Base-by-base conservation (phyloP, 768 basidiomycete species). In the Mycena belliarum region DNA sequence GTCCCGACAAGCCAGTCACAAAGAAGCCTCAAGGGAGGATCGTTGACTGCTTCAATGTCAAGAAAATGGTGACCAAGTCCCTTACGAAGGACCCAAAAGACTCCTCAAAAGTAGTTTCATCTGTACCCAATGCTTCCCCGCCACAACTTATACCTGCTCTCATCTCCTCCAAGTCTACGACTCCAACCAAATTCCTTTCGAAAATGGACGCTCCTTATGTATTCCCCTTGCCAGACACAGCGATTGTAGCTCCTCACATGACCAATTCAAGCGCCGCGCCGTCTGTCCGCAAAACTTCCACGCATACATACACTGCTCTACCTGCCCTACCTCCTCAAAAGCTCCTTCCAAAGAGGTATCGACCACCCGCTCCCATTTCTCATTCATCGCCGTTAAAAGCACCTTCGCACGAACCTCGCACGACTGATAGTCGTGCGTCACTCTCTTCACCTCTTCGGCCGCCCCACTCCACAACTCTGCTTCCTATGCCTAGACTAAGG, bases 41-140 rank as follows among this genome's bases (percentile, higher is more conserved):
- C 32, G 69, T 79, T 26, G 80, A 82, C 45, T 72, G 75, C 2
- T 81, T 83, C 67, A 79, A 73, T 65, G 74, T 70, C 49, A 81
- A 79, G 67, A 70, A 73, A 44, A 16, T 48, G 38, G 26, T 33
- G 50, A 20, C 52, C 46, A 64, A 52, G 32, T 26, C 38, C 40
- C 23, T 25, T 18, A 28, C 50, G 4, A 20, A 26, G 20, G 11
- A n/a, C n/a, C n/a, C 42, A 33, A 50, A 49, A 6, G 41, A 32
- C 37, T n/a, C n/a, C n/a, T n/a, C n/a, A n/a, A n/a, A n/a, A n/a
- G n/a, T n/a, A n/a, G n/a, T n/a, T n/a, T n/a, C n/a, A n/a, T n/a
- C n/a, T n/a, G n/a, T n/a, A n/a, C n/a, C n/a, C 26, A 23, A 35
- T 35, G 16, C 52, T 44, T 25, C 43, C 26, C 33, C 3, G 14